phyloP scores from a whole-genome alignment of 345 rosid species.

The thale cress (Arabidopsis thaliana) region DNA sequence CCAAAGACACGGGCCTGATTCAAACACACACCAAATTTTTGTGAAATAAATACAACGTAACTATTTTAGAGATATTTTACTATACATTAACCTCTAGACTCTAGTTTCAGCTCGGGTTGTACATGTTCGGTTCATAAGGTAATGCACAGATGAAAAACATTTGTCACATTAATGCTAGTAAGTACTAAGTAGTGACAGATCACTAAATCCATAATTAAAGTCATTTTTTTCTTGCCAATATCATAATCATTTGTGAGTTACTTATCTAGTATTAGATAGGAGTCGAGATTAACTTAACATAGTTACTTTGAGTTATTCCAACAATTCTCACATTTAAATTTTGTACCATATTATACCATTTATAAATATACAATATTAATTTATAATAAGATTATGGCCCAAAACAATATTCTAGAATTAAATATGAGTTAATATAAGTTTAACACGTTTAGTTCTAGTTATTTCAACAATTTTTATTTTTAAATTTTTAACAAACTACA shows the following conservation, averaged over 20 bases:
- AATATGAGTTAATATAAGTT: background rate
- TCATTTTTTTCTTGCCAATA: too few relatives aligned
- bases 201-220: background rate
- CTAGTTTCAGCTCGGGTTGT: background rate
- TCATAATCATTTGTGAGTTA: background rate
- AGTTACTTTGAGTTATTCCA: background rate
- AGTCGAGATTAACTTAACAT: background rate
- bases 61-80: background rate
- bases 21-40: background rate
- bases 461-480: background rate
- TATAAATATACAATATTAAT: background rate
- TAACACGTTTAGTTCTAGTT: background rate
- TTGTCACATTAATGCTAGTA: background rate
- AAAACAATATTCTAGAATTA: background rate
- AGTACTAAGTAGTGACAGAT: background rate
- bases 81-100: too few relatives aligned
- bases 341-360: background rate
- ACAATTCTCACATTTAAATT: background rate
- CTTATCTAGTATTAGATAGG: background rate
- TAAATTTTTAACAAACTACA: background rate
- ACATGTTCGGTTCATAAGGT: conserved; percentile 9
- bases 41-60: background rate
- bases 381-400: background rate
- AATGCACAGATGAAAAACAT: background rate
- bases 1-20: background rate